These are phyloP conservation scores for Cyberlindnera xishuangbannaensis DNA, from an alignment of 805 yeast species.

Conservation along the genomic window DNA sequence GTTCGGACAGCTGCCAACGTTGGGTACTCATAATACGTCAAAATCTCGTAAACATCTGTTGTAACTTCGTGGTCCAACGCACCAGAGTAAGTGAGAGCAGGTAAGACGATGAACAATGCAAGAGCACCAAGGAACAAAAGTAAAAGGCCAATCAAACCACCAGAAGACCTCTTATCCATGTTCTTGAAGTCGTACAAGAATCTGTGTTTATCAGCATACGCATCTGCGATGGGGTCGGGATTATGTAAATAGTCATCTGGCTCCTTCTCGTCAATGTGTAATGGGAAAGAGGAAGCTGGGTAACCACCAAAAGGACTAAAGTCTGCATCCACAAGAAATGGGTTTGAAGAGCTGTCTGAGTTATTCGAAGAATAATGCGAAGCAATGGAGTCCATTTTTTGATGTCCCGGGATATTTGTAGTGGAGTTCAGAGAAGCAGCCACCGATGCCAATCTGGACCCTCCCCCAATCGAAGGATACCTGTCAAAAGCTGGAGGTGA, in stretches of 20 bases:
- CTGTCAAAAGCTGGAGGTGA: slow-evolving; percentile 59
- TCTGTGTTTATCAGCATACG: slow-evolving; percentile 69
- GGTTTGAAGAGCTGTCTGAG: slow-evolving; percentile 28
- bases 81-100: slow-evolving; percentile 82
- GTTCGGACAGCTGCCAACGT: slow-evolving; percentile 47
- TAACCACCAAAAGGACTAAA: slow-evolving; percentile 94
- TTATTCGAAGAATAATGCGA: slow-evolving; percentile 15
- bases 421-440: slow-evolving; percentile 35
- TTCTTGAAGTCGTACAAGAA: slow-evolving; percentile 57
- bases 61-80: slow-evolving; percentile 31
- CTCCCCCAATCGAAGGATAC: slow-evolving; percentile 55
- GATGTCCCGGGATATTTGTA: slow-evolving; percentile 16
- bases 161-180: slow-evolving; percentile 56
- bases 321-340: slow-evolving; percentile 51
- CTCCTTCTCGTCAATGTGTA: slow-evolving; percentile 88
- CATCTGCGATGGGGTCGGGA: slow-evolving; percentile 93
- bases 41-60: slow-evolving; percentile 29
- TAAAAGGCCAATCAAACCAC: slow-evolving; percentile 59
- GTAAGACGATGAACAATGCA: slow-evolving; percentile 70
- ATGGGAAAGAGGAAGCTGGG: slow-evolving; percentile 89
- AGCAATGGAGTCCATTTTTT: slow-evolving; percentile 12
- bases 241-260: slow-evolving; percentile 93
- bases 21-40: slow-evolving; percentile 47
- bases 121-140: slow-evolving; percentile 54
- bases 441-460: slow-evolving; percentile 53